Percentiles rank a stretch among this genome's conserved stretches.
These are phyloP conservation scores for Torulaspora microellipsoides DNA, from an alignment of 805 yeast species.

Conservation along the genomic window DNA sequence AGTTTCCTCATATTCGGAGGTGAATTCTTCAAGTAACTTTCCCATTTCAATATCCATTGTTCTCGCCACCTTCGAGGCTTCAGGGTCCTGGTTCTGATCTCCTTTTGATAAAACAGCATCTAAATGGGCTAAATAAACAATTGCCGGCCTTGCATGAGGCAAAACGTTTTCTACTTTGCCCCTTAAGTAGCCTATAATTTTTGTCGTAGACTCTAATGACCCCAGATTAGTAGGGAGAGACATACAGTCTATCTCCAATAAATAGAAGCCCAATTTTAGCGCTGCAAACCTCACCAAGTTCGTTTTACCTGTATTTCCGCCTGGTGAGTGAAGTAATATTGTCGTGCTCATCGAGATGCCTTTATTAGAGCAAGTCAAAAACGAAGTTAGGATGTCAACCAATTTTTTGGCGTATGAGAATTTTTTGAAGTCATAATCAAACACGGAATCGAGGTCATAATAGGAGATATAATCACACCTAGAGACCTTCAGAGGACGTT, in stretches of 20 bases:
- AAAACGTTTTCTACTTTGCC: conserved; percentile 70
- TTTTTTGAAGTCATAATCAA: conserved; percentile 33
- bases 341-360: conserved; percentile 50
- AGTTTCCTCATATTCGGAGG: conserved; percentile 34
- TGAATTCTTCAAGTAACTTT: conserved; percentile 53
- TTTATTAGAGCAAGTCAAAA: conserved; percentile 32
- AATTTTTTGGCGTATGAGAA: conserved; percentile 51
- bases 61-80: conserved; percentile 31
- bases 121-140: conserved; percentile 64
- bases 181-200: conserved; percentile 69
- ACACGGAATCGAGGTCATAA: conserved; percentile 40
- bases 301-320: conserved; percentile 76
- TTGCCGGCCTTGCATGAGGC: conserved; percentile 41
- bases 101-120: conserved; percentile 67
- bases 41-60: conserved; percentile 46
- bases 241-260: conserved; percentile 65
- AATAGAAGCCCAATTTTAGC: conserved; percentile 56
- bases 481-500: conserved; percentile 33
- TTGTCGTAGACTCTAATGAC: conserved; percentile 67
- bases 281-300: conserved; percentile 55
- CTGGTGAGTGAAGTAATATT: conserved; percentile 60
- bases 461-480: conserved; percentile 44
- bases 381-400: conserved; percentile 51
- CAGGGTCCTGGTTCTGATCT: conserved; percentile 52
- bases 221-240: conserved; percentile 41